phyloP scores from a whole-genome alignment of 805 yeast species.

The Kluyveromyces lactis region DNA sequence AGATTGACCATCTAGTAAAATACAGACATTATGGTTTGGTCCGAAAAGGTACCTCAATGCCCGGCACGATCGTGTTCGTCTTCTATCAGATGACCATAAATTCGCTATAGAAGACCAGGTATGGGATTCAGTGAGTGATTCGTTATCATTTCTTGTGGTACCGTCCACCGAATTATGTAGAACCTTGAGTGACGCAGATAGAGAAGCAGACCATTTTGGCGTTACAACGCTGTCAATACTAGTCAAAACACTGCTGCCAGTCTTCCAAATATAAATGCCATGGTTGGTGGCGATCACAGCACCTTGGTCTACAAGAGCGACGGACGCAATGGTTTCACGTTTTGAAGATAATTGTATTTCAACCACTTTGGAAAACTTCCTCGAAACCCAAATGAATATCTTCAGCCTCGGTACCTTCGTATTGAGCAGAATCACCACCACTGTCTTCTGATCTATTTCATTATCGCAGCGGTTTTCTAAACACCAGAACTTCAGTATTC shows the following conservation, averaged over 20 bases:
- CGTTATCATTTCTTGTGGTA: not conserved
- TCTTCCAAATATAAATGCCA: constrained; percentile 21
- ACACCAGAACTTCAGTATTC: constrained; percentile 22
- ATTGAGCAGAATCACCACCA: constrained; percentile 15
- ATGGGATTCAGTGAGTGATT: constrained; percentile 1
- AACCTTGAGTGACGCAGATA: not conserved
- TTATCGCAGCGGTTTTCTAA: constrained; percentile 10
- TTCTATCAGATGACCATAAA: not conserved
- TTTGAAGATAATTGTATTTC: constrained; percentile 16
- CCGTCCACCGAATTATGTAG: constrained; percentile 8
- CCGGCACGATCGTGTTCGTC: too few species aligned
- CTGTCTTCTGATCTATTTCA: constrained; percentile 8
- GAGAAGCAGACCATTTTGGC: constrained; percentile 14
- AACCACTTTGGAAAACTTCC: constrained; percentile 18
- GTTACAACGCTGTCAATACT: constrained; percentile 16
- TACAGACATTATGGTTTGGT: constrained; percentile 6
- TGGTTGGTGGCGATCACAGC: constrained; percentile 16
- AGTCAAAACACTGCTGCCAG: constrained; percentile 8
- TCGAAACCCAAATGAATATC: constrained; percentile 24
- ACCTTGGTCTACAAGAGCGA: constrained; percentile 11
- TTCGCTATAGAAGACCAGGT: not conserved
- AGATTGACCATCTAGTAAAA: constrained; percentile 18
- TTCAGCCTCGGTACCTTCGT: constrained; percentile 14
- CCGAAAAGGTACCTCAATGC: constrained; percentile 12
- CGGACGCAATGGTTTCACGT: constrained; percentile 16